Evolutionary conservation across 805 yeast genomes (phyloP), one percentile per base, ranked within the genome.

Genomic region (Starmerella ratchasimensis): DNA sequence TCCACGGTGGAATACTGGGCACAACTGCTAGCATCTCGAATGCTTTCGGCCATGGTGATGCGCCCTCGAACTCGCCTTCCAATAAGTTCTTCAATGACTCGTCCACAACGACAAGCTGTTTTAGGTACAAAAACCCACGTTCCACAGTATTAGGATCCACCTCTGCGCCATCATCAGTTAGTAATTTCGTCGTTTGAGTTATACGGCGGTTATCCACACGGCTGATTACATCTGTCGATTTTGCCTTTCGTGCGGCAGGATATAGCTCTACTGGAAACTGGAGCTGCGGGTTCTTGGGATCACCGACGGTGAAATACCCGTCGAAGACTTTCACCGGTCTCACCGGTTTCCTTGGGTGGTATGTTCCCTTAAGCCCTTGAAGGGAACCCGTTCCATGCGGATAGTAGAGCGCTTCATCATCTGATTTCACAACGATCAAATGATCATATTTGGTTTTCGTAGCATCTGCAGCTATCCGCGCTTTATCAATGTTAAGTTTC

Each of bases 11-110:
- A 14, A 43, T 33, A 10, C 35, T 34, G 2, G 39, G 42, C 19
- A 40, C 47, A 4, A 47, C 43, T 5, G 47, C 48, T 16, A 45
- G 41, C 34, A 45, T 25, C 34, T 45, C 48, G 25, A 45, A 45
- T 10, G 46, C 43, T 26, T 37, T 32, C 5, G 30, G 34, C 43
- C 44, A 39, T 8, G 13, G 23, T 27, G 26, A 36, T 1, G 48
- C 48, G 10, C 48, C 48, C 4, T 23, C 31, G 14, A 42, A 44
- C 39, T 44, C 48, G 17, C 43, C 48, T 13, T 45, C 36, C 48
- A 45, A 39, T 11, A 45, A 24, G 14, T 34, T 33, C 18, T 35
- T 41, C 7, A 40, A 31, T 19, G 41, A 43, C 3, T 28, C 30
- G 30, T 32, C 39, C 6, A 37, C 46, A 13, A 36, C 25, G 10